A percentile compares a stretch with the other conserved stretches of the same genome.
Evolutionary conservation across 805 yeast species (phyloP).

Genomic region (Saccharomycopsis schoenii): DNA sequence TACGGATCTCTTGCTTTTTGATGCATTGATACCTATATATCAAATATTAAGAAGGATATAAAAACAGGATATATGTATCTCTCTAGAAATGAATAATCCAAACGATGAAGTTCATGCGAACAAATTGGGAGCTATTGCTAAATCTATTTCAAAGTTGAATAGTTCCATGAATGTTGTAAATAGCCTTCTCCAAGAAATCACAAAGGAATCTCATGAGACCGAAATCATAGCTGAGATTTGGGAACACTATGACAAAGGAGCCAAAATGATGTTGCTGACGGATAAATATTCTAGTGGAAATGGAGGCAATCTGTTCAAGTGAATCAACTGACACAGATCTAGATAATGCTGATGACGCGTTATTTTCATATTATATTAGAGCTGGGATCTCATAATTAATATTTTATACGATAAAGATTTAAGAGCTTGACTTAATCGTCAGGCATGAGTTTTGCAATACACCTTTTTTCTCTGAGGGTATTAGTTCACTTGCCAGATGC

Average conservation of each 20-base stretch:
- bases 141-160: constrained; percentile 13
- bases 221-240: constrained; percentile 17
- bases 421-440: too few species aligned
- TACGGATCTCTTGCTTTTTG: background rate
- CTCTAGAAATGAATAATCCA: constrained; percentile 16
- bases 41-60: too few species aligned
- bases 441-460: too few species aligned
- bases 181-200: constrained; percentile 13
- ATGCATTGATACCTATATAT: too few species aligned
- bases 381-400: too few species aligned
- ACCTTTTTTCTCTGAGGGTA: too few species aligned
- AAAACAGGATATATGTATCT: too few species aligned
- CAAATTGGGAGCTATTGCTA: constrained; percentile 14
- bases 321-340: background rate
- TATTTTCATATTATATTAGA: too few species aligned
- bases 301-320: background rate
- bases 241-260: constrained; percentile 17
- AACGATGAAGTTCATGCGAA: constrained; percentile 18
- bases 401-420: too few species aligned
- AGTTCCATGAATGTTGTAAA: constrained; percentile 9
- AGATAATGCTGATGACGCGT: background rate
- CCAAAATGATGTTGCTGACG: constrained; percentile 14
- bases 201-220: constrained; percentile 16
- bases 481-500: too few species aligned
- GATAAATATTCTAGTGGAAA: background rate